Evolutionary conservation across 768 basidiomycete species (phyloP), one percentile per base, ranked within the genome.

Genomic region (Amanita jacksonii): DNA sequence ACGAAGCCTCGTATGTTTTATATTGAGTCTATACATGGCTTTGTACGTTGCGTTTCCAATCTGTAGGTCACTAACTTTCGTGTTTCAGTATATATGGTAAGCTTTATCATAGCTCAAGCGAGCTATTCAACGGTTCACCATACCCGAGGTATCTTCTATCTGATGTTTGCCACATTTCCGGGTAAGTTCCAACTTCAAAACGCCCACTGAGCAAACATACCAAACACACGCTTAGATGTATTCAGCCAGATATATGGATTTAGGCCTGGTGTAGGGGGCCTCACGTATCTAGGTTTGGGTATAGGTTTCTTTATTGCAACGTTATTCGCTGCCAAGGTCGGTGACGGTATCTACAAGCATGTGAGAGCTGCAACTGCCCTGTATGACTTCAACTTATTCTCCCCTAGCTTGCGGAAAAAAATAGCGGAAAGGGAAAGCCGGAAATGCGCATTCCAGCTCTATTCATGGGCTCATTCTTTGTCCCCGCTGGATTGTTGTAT

Each of bases 381-480:
- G 8, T 38, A 33, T 16, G 19, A 8, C 23, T 22, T 41, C 13
- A 5, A 8, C 8, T 19, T 6, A 27, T n/a, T 27, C 27, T 30
- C 8, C 0, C 12, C 12, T 30, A 79, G 78, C 54, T 80, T 31
- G 64, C 71, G n/a, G 60, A 64, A 3, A 69, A 62, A 50, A 77
- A 77, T 42, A 73, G 70, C 12, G 85, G 83, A 1, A 67, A 72
- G 24, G 79, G 77, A 4, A 80, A 73, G 48, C 85, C 85, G 0
- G 85, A 87, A 57, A 81, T 77, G 75, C 77, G 85, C 5, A 72
- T 87, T n/a, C 85, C 85, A 4, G 70, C 74, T 0, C 67, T 87
- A 3, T 73, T 84, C 56, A 64, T 85, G 52, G 84, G 84, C 8
- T 81, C 81, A 1, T 59, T 79, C 32, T 76, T 83, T 44, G 76